These are phyloP conservation scores for Decorospora gaudefroyi DNA, from an alignment of 2,329 filamentous ascomycete genomes.

Conservation along the genomic window DNA sequence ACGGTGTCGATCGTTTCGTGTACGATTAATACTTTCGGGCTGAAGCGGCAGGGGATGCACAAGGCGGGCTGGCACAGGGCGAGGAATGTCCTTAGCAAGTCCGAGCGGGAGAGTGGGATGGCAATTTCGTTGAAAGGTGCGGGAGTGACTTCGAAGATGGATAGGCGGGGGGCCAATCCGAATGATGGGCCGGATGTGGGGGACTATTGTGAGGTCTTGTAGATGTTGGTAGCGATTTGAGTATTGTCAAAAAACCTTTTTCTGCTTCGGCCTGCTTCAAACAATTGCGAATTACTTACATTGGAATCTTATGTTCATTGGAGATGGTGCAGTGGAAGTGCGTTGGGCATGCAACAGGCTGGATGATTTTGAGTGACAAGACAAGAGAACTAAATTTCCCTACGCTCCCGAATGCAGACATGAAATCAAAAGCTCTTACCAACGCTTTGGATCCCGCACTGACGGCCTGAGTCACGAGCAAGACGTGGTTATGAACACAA, in stretches of 20 bases:
- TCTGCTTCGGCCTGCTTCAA: neutral
- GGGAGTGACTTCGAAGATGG: conserved; percentile 3
- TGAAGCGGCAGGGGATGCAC: neutral
- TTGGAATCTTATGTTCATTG: no score
- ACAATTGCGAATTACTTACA: no score
- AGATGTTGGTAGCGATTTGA: neutral
- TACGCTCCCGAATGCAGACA: no score
- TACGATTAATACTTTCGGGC: neutral
- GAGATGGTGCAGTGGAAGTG: no score
- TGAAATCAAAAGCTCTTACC: no score
- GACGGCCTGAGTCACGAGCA: no score
- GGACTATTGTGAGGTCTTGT: conserved; percentile 30
- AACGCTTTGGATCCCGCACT: no score
- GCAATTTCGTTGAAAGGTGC: conserved; percentile 1
- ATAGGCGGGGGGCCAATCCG: neutral
- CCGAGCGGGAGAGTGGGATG: neutral
- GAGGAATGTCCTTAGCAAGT: neutral
- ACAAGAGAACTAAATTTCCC: no score
- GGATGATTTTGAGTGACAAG: no score
- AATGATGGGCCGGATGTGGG: conserved; percentile 22
- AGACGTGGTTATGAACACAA: no score
- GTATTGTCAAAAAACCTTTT: no score
- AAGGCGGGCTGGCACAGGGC: neutral
- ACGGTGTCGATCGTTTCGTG: neutral
- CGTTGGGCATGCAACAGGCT: no score